Evolutionary conservation across 345 rosid species (phyloP).

Genomic region (Arabidopsis suecica): DNA sequence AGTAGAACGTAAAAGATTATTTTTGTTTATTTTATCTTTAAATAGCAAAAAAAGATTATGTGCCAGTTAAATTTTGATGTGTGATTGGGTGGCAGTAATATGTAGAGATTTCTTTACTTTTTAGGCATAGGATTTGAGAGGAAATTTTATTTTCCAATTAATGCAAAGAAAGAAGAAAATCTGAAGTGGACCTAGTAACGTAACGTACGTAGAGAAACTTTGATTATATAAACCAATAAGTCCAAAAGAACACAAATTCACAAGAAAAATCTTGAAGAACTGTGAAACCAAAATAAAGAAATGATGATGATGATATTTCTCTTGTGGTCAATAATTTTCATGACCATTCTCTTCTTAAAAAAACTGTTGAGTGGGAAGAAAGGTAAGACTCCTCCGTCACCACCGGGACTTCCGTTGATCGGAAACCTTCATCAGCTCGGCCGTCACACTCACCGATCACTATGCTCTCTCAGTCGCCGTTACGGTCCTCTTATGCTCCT

Average conservation of each 20-base stretch:
- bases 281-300: conserved; percentile 18
- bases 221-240: conserved; percentile 9
- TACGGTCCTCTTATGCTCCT: conserved; percentile 67
- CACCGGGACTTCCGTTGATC: conserved; percentile 55
- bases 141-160: not conserved
- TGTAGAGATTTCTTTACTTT: conserved; percentile 11
- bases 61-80: not conserved
- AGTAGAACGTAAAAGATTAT: not conserved
- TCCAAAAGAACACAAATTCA: conserved; percentile 1
- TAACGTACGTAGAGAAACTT: conserved; percentile 22
- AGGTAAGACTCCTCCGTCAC: conserved; percentile 52
- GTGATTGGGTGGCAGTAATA: conserved; percentile 24
- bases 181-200: conserved; percentile 24
- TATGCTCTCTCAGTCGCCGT: conserved; percentile 45
- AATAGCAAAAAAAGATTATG: not conserved
- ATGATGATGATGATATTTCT: conserved; percentile 37
- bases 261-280: conserved; percentile 16
- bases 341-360: conserved; percentile 24
- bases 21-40: not conserved
- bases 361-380: conserved; percentile 23
- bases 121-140: not conserved
- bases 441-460: conserved; percentile 50
- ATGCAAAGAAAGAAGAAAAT: conserved; percentile 5
- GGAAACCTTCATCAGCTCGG: conserved; percentile 70
- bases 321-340: conserved; percentile 15